A percentile compares a stretch with the other conserved stretches of the same genome.
phyloP scores from a whole-genome alignment of 2,329 filamentous ascomycete species.

The Davidsoniella neocaledoniae region DNA sequence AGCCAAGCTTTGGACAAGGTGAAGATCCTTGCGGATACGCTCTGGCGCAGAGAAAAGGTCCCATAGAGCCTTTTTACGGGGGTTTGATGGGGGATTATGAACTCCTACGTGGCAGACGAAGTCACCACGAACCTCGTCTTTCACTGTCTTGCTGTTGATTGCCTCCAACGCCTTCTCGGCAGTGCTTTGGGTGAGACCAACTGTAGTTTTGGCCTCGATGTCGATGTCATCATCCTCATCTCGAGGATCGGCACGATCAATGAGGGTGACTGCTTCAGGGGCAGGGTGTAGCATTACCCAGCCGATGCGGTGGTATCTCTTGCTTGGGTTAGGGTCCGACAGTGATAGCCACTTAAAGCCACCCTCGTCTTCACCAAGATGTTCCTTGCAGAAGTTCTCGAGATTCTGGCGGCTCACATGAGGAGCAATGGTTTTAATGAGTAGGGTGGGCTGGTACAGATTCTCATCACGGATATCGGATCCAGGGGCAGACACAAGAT shows the following conservation, averaged over 20 bases:
- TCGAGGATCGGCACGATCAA: constrained; percentile 57
- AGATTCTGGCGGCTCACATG: constrained; percentile 89
- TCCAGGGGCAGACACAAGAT: constrained; percentile 67
- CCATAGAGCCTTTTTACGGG: constrained; percentile 90
- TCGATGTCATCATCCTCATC: constrained; percentile 29
- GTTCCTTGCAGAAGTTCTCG: constrained; percentile 85
- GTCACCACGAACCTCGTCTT: constrained; percentile 82
- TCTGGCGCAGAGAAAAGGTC: constrained; percentile 91
- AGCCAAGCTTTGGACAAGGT: constrained; percentile 66
- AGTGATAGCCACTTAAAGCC: constrained; percentile 93
- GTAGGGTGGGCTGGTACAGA: constrained; percentile 71
- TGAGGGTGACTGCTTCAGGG: constrained; percentile 44
- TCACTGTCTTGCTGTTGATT: constrained; percentile 95
- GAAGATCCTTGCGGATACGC: constrained; percentile 76
- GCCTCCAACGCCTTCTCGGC: constrained; percentile 80
- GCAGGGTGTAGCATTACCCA: constrained; percentile 92
- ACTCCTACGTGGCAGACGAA: constrained; percentile 96
- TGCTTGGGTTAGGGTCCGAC: constrained; percentile 90
- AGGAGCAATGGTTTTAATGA: constrained; percentile 96
- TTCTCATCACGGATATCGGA: constrained; percentile 83
- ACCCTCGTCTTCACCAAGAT: constrained; percentile 76
- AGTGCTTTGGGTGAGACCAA: constrained; percentile 35
- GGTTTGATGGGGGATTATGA: constrained; percentile 71
- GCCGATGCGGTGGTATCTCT: constrained; percentile 92
- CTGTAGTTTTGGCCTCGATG: background rate